Conservation (phyloP, 1,139 yeast species). For the Cylindricascospora bacillispora region DNA sequence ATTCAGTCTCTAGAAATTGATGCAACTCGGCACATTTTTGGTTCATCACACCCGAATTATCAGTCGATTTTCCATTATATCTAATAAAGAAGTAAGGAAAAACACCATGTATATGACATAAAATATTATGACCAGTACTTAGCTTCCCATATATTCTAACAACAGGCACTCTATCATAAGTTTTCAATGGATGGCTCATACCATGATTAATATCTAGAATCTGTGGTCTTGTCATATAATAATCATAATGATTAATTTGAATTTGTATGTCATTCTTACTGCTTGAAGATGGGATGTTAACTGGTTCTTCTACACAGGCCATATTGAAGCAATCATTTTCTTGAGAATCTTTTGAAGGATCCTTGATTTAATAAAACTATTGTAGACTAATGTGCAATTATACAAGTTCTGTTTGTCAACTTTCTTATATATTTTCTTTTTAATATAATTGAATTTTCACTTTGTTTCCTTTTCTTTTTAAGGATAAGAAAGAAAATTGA, state of each 20-base stretch:
- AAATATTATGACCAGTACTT: constrained; percentile 39
- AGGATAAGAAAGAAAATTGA: no score
- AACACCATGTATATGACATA: constrained; percentile 71
- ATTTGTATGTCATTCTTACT: no score
- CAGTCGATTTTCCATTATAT: constrained; percentile 32
- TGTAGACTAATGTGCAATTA: no score
- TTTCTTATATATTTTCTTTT: no score
- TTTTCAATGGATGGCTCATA: constrained; percentile 20
- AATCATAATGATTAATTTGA: constrained; percentile 40
- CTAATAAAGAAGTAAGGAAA: constrained; percentile 71
- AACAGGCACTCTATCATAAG: constrained; percentile 50
- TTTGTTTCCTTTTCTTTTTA: no score
- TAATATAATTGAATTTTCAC: no score
- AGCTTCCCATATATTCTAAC: constrained; percentile 65
- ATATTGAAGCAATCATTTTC: no score
- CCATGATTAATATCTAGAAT: constrained; percentile 28
- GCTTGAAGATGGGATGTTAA: no score
- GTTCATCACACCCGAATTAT: constrained; percentile 14
- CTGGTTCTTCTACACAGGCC: no score
- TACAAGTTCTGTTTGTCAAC: no score
- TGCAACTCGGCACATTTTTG: constrained; percentile 24
- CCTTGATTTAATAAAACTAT: no score
- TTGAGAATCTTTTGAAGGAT: no score
- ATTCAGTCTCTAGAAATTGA: constrained; percentile 14
- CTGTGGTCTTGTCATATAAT: constrained; percentile 42